Evolutionary conservation across 495 filamentous ascomycete genomes (phyloP), one percentile per base, ranked within the genome.

Genomic region (Niebla homalea): DNA sequence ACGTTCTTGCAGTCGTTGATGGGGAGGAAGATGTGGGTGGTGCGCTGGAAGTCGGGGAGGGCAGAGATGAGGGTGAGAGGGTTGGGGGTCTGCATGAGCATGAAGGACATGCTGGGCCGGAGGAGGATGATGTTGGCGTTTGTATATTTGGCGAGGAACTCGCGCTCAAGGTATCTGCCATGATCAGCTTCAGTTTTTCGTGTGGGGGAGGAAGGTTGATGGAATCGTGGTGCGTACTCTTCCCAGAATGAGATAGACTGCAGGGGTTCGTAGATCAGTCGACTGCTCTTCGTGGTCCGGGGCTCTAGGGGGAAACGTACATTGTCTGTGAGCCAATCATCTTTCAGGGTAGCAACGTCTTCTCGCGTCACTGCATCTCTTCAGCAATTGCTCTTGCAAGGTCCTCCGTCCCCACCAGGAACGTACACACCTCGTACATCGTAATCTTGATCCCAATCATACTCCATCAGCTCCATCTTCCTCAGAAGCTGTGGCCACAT

Each of bases 321-420:
- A 70, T 94, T 95, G 64, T 98, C 92, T n/a, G 90, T 97, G 43
- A 98, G 71, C 92, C 92, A 98, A 70, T 96, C 93, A 62, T 85
- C 71, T 68, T 85, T 90, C 42, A 98, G 74, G 25, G 81, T 80
- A 63, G 84, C 82, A 53, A 96, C 76, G 65, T 98, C 92, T 60
- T 90, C 87, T 61, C 77, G 73, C 46, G 81, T 89, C 58, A 89
- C 84, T 87, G 53, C 26, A 25, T 22, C 64, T 58, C 43, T 19
- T 46, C 37, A 43, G 26, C 43, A 32, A 36, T 22, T 23, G 12
- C 6, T 20, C 19, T n/a, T 16, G 51, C 36, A 50, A 52, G 46
- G 11, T 41, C 39, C 38, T 36, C 14, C 29, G 29, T 32, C 29
- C 14, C 29, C 29, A 18, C 23, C 40, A 49, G 36, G 50, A 54